Evolutionary conservation across 2,329 filamentous ascomycete genomes (phyloP).

Genomic region (Ophiostoma ulmi): DNA sequence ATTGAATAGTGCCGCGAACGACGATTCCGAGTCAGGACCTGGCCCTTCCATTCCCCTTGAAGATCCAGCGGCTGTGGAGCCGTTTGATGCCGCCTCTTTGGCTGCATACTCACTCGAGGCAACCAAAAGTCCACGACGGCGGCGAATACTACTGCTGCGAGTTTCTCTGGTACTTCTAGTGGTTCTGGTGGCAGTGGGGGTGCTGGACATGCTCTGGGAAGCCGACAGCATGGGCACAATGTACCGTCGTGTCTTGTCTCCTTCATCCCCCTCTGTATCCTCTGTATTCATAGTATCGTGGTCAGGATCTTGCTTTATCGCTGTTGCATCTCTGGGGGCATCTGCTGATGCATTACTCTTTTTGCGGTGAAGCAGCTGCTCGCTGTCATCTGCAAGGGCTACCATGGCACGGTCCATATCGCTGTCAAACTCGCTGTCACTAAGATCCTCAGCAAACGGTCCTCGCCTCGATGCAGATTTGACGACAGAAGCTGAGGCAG

Average conservation of each 20-base stretch:
- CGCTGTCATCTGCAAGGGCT: constrained; percentile 25
- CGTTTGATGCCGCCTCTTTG: constrained; percentile 14
- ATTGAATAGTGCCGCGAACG: constrained; percentile 16
- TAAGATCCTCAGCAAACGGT: constrained; percentile 18
- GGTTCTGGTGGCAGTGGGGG: not conserved
- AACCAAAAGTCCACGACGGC: constrained; percentile 19
- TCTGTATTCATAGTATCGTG: not conserved
- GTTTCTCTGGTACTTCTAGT: not conserved
- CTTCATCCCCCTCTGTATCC: constrained; percentile 1
- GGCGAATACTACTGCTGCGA: not conserved
- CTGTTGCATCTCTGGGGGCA: not conserved
- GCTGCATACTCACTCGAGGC: constrained; percentile 21
- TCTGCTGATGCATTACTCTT: not conserved
- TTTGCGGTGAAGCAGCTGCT: constrained; percentile 9
- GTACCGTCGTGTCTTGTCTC: not conserved
- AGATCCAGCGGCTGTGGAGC: not conserved
- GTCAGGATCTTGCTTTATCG: not conserved
- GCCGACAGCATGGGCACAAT: not conserved
- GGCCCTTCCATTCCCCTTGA: not conserved
- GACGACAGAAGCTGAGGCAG: too few species aligned
- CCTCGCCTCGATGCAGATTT: not conserved
- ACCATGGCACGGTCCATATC: constrained; percentile 26
- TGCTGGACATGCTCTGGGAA: not conserved
- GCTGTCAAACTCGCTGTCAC: constrained; percentile 26
- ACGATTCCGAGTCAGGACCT: not conserved